These are phyloP conservation scores for Candida labiduridarum DNA, from an alignment of 1,139 yeast genomes.

Conservation along the genomic window DNA sequence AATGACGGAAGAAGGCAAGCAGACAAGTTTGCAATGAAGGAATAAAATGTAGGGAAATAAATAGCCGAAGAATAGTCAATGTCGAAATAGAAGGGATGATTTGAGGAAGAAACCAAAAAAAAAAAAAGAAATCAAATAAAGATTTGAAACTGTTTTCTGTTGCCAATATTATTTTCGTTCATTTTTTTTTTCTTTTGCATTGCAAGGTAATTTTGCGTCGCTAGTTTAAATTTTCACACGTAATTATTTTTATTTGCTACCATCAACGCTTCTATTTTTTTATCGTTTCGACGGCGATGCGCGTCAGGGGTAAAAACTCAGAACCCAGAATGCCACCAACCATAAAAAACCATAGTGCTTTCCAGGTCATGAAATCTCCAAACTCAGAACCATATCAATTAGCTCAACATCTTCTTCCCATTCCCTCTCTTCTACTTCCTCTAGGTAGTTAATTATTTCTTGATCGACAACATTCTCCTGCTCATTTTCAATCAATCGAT, in stretches of 20 bases:
- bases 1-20: not conserved
- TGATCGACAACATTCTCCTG: constrained; percentile 15
- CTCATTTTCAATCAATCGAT: constrained; percentile 35
- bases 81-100: not conserved
- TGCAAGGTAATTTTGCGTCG: no score
- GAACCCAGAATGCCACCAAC: not conserved
- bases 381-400: constrained; percentile 12
- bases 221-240: not conserved
- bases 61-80: not conserved
- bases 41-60: not conserved
- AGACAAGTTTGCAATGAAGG: not conserved
- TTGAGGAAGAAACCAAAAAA: not conserved
- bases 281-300: not conserved
- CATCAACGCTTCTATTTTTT: not conserved
- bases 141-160: not conserved
- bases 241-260: not conserved
- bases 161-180: not conserved
- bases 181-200: not conserved
- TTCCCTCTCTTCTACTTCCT: constrained; percentile 8
- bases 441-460: constrained; percentile 5
- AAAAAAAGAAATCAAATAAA: not conserved
- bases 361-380: constrained; percentile 5
- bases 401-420: constrained; percentile 15
- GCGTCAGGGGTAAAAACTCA: not conserved
- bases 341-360: not conserved